Evolutionary conservation across 805 yeast species (phyloP).

Genomic region (Wickerhamiella dianesei): DNA sequence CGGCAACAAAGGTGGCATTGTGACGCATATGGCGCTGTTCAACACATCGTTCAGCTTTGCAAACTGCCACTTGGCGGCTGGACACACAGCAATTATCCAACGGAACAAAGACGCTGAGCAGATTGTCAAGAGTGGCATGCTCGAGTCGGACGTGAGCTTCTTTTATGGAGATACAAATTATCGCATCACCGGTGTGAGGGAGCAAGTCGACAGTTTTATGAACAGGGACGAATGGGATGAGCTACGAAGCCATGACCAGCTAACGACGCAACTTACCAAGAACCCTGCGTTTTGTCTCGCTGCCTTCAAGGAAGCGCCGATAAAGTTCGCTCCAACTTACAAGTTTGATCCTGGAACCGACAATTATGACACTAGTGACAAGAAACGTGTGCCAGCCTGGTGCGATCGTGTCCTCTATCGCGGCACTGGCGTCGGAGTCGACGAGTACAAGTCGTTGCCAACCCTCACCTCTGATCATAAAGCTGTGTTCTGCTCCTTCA

Average conservation of each 20-base stretch:
- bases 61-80: slow-evolving; percentile 88
- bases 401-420: slow-evolving; percentile 76
- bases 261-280: slow-evolving; percentile 64
- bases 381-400: slow-evolving; percentile 93
- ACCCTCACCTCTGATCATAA: slow-evolving; percentile 75
- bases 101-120: slow-evolving; percentile 78
- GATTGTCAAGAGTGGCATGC: slow-evolving; percentile 31
- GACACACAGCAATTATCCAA: slow-evolving; percentile 64
- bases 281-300: slow-evolving; percentile 49
- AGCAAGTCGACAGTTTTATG: slow-evolving; percentile 48
- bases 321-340: slow-evolving; percentile 80
- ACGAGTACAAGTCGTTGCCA: slow-evolving; percentile 43
- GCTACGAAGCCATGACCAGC: slow-evolving; percentile 63
- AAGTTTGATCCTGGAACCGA: slow-evolving; percentile 82
- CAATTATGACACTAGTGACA: slow-evolving; percentile 77
- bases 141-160: slow-evolving; percentile 69
- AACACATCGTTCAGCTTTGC: slow-evolving; percentile 66
- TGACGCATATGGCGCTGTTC: slow-evolving; percentile 50
- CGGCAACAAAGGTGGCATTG: slow-evolving; percentile 60
- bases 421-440: slow-evolving; percentile 44
- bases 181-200: slow-evolving; percentile 60
- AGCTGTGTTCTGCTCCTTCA: slow-evolving; percentile 69
- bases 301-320: slow-evolving; percentile 66
- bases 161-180: slow-evolving; percentile 95
- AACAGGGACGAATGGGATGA: slow-evolving; percentile 34